Percentiles rank a stretch among this genome's conserved stretches.
phyloP scores from a whole-genome alignment of 2,329 filamentous ascomycete species.

The Ceratocystis eucalypticola region DNA sequence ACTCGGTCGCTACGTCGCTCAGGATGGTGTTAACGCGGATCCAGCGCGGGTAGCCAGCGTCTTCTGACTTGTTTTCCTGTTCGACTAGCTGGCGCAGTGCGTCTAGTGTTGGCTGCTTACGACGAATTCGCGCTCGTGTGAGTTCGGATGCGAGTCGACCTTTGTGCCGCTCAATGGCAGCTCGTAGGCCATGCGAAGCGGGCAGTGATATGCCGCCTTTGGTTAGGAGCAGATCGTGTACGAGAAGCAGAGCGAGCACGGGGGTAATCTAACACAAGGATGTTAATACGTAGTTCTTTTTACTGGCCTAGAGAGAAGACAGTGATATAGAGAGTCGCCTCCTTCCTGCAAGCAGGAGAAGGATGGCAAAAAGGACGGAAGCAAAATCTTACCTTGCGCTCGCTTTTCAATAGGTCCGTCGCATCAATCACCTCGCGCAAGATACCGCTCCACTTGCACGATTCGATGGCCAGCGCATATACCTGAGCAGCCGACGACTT shows the following conservation, averaged over 20 bases:
- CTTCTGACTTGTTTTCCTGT: conserved; percentile 34
- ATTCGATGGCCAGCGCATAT: conserved; percentile 75
- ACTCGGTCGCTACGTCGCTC: conserved; percentile 54
- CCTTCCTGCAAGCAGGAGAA: not conserved
- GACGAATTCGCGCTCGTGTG: conserved; percentile 60
- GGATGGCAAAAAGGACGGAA: not conserved
- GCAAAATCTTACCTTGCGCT: conserved; percentile 58
- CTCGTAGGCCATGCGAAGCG: conserved; percentile 60
- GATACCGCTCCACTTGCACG: conserved; percentile 78
- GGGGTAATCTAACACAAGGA: conserved; percentile 54
- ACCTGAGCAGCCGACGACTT: conserved; percentile 71
- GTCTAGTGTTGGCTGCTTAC: conserved; percentile 55
- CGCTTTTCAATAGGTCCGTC: conserved; percentile 59
- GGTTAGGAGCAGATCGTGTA: conserved; percentile 72
- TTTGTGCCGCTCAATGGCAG: conserved; percentile 67
- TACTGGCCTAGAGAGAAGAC: too few relatives aligned
- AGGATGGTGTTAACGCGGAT: conserved; percentile 72
- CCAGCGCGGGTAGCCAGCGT: conserved; percentile 69
- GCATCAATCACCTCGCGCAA: conserved; percentile 83
- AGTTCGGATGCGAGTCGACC: conserved; percentile 69
- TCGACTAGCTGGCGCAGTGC: conserved; percentile 49
- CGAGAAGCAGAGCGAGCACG: conserved; percentile 62
- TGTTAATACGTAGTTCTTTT: not conserved
- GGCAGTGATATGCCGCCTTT: conserved; percentile 75
- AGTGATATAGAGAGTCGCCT: too few relatives aligned